Percentiles rank a stretch among this genome's conserved stretches.
Conservation (phyloP, 1,139 yeast species). For the Lizanozyma gosingica region DNA sequence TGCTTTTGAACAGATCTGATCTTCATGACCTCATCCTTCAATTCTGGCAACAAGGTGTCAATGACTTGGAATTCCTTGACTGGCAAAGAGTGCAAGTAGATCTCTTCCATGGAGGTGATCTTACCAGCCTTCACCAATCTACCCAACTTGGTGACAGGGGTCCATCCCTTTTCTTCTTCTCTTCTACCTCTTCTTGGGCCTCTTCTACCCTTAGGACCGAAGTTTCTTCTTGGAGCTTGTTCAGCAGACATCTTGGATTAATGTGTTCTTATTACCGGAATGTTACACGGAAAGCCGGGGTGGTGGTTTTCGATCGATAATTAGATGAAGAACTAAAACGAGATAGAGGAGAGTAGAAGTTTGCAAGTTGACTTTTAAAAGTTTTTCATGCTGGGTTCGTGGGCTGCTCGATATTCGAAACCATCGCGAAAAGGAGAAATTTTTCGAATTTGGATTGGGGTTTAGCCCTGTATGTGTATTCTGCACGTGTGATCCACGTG, state of each 20-base stretch:
- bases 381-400: too few species aligned
- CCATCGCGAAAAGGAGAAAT: too few species aligned
- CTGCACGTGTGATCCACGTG: too few species aligned
- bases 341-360: neutral
- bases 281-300: conserved; percentile 91
- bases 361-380: too few species aligned
- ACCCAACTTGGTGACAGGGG: conserved; percentile 99
- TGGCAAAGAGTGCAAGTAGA: conserved; percentile 98
- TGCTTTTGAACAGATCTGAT: conserved; percentile 99
- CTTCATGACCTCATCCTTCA: conserved; percentile 99
- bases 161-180: conserved; percentile 98
- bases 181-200: conserved; percentile 61
- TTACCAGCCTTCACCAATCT: conserved; percentile 99
- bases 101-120: conserved; percentile 93
- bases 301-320: conserved; percentile 84
- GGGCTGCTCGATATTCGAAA: too few species aligned
- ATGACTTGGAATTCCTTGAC: conserved; percentile 99
- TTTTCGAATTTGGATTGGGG: too few species aligned
- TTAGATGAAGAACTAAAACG: conserved; percentile 8
- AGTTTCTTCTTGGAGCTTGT: conserved; percentile 53
- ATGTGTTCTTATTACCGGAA: conserved; percentile 50
- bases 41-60: conserved; percentile 91
- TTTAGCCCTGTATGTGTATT: too few species aligned
- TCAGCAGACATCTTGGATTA: conserved; percentile 49
- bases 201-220: conserved; percentile 54